Conservation (phyloP, 2,329 filamentous ascomycete genomes). For the Lachnum nothofagi region DNA sequence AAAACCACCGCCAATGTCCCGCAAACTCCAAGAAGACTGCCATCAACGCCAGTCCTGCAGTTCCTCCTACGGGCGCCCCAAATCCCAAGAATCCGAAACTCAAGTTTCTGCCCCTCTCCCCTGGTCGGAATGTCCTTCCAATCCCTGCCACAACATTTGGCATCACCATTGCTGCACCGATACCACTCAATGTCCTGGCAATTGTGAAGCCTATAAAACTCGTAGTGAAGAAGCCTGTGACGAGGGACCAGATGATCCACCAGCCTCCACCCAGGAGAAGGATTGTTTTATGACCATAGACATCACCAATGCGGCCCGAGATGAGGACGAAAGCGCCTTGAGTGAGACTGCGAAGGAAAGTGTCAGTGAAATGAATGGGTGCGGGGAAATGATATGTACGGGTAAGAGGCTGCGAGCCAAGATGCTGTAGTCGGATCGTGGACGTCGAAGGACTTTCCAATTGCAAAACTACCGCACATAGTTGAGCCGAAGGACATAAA, state of each 20-base stretch:
- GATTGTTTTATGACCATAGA: slow-evolving; percentile 46
- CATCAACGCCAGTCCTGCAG: slow-evolving; percentile 36
- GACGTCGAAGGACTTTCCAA: neutral
- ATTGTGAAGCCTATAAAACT: slow-evolving; percentile 39
- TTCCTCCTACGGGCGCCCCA: slow-evolving; percentile 41
- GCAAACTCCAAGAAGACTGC: slow-evolving; percentile 35
- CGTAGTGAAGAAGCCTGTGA: slow-evolving; percentile 41
- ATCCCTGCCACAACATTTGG: slow-evolving; percentile 48
- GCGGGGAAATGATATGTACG: too few species aligned
- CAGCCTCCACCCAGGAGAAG: slow-evolving; percentile 40
- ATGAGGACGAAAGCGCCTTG: slow-evolving; percentile 27
- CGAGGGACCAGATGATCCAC: slow-evolving; percentile 41
- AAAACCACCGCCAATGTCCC: slow-evolving; percentile 36
- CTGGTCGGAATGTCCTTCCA: slow-evolving; percentile 43
- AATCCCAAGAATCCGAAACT: slow-evolving; percentile 42
- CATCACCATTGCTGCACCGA: slow-evolving; percentile 46
- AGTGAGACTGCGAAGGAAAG: neutral
- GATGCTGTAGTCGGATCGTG: slow-evolving; percentile 31
- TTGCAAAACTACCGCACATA: neutral
- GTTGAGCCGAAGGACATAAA: neutral
- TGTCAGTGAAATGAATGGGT: slow-evolving; percentile 6
- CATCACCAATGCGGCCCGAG: slow-evolving; percentile 44
- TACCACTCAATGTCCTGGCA: slow-evolving; percentile 43
- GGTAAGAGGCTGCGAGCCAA: slow-evolving; percentile 32
- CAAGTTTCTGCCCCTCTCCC: slow-evolving; percentile 38